Base-by-base conservation (phyloP, 129 eudicot genomes). In the Smallanthus sonchifolius region DNA sequence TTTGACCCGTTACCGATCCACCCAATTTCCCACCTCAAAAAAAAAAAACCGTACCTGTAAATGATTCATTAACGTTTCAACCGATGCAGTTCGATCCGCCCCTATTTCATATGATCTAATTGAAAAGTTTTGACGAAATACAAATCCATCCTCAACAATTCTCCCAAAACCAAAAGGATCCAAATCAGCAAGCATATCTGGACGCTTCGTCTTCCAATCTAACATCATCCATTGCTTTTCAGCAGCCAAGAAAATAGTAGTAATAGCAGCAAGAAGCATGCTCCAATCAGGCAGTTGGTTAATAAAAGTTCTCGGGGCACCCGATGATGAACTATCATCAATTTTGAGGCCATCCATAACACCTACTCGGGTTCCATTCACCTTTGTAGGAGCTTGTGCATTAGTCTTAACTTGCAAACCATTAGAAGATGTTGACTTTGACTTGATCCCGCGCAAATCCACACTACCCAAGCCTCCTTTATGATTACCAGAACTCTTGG, bases 141-240 rank as follows among this genome's bases (percentile, higher is more conserved):
- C 86, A 65, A 95, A 59, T 17, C 99, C 96, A 82, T 95, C 91
- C 74, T 95, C 90, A 42, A 95, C 97, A 52, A 88, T 88, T 77
- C 88, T 81, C 48, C 98, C 97, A 14, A 95, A 65, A 54, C 92
- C 96, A 81, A 88, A 95, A 4, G 99, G 95, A 74, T 95, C 99
- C 56, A 96, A 85, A 75, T 95, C 99, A 52, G 75, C 69, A 79
- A 95, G 97, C 87, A 82, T 81, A 44, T 95, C 99, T 4, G 99
- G 84, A 19, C 99, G 85, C 70, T 87, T 95, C 0, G 99, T 92
- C 81, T 95, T 95, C 99, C 97, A 95, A 75, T 95, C 99, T 59
- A 95, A 87, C 97, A 91, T 95, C 99, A 88, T 95, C 99, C 97
- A 95, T 75, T 95, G 99, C 86, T 95, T 95, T 77, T 95, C 99